Percentiles rank a stretch among this genome's conserved stretches.
Evolutionary conservation across 2,329 filamentous ascomycete species (phyloP).

Genomic region (Pseudopyricularia javanii): DNA sequence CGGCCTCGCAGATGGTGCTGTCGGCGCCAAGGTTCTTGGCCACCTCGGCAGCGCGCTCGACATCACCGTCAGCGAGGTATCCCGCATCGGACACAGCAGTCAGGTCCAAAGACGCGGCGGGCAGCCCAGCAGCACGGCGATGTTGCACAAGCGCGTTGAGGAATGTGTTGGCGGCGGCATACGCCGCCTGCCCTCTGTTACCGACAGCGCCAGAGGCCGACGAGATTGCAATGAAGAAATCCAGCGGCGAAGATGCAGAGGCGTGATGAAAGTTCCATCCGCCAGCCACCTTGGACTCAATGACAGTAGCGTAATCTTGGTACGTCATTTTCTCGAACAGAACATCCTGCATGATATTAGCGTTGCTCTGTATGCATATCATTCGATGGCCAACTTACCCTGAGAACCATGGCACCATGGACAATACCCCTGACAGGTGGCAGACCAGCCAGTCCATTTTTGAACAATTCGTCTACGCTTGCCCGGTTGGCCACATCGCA

Average conservation of each 20-base stretch:
- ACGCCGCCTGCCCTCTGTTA: conserved; percentile 38
- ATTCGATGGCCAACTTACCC: conserved; percentile 6
- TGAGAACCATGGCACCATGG: conserved; percentile 35
- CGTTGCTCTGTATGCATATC: neutral
- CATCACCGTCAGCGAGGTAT: conserved; percentile 32
- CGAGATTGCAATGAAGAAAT: conserved; percentile 42
- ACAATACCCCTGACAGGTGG: conserved; percentile 31
- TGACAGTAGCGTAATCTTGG: conserved; percentile 31
- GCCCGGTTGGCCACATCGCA: conserved; percentile 35
- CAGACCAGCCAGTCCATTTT: conserved; percentile 18
- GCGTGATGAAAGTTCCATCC: conserved; percentile 28
- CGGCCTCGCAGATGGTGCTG: conserved; percentile 13
- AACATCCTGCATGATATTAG: conserved; percentile 19
- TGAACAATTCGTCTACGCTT: conserved; percentile 23
- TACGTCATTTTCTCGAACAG: conserved; percentile 40
- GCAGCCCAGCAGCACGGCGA: conserved; percentile 17
- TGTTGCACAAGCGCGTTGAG: conserved; percentile 23
- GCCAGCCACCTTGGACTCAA: conserved; percentile 38
- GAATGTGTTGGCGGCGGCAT: conserved; percentile 28
- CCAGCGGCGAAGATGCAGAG: conserved; percentile 19
- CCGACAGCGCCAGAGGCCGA: conserved; percentile 38
- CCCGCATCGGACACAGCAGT: conserved; percentile 36
- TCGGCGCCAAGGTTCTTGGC: conserved; percentile 13
- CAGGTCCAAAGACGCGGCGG: conserved; percentile 32
- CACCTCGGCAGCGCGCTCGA: conserved; percentile 29